Base-by-base conservation (phyloP, 2,329 filamentous ascomycete species). In the Thielaviopsis musarum region DNA sequence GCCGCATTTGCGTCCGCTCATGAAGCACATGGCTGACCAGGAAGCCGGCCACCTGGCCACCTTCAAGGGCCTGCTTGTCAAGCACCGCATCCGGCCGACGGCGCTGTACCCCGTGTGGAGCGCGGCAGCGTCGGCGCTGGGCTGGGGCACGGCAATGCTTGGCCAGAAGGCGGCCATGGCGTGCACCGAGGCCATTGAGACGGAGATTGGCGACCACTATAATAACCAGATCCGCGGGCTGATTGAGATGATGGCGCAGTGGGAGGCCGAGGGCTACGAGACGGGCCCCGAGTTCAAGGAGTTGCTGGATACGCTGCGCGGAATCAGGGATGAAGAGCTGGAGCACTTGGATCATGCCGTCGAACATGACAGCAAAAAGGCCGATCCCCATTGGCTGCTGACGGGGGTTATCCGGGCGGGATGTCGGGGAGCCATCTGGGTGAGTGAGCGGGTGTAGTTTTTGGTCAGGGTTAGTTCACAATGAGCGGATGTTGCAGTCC, bases 21-120 rank as follows among this genome's bases (percentile, higher is more conserved):
- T 98, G 89, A 82, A 84, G 66, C 93, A 97, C 77, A 98, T 98
- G 93, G 91, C 95, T 75, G 88, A 93, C 67, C 93, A 98, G 70
- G 93, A 98, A 75, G 89, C 82, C 13, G 85, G 83, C 9, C 93
- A 98, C 71, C 83, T 97, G 65, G 72, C 75, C 3, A 93, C 84
- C 41, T 98, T 97, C 78, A 95, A 95, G 71, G 67, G 75, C 2
- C 78, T 97, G 26, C 76, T 97, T 4, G 83, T 87, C 19, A 86
- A 84, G 67, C 93, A 97, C 71, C 88, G 90, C 60, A 83, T 98
- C 57, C 87, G 93, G 0, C 93, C 93, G 0, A 96, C 93, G 0
- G 88, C 86, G 13, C 85, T 98, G 75, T 95, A 94, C 67, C 93
- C 93, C 0, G 64, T 96, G 2, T 98, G 93, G 93, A 82, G 85